phyloP scores from a whole-genome alignment of 75 land plant genomes.

The Sequoia sempervirens region DNA sequence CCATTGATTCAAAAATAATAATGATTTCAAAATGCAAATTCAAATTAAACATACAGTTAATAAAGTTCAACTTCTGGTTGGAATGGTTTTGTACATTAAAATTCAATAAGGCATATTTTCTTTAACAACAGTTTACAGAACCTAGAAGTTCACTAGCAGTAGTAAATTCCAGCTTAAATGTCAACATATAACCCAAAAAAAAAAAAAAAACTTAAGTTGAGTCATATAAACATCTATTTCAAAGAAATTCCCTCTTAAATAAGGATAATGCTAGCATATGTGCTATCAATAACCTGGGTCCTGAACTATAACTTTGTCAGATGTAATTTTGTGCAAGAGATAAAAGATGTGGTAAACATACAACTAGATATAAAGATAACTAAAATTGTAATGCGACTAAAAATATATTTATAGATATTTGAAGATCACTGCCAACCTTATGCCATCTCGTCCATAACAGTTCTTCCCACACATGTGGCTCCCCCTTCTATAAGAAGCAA shows the following conservation, averaged over 20 bases:
- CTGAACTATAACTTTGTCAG: background rate
- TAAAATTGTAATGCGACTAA: background rate
- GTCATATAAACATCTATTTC: background rate
- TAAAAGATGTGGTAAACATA: background rate
- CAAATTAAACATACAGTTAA: background rate
- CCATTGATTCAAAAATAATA: background rate
- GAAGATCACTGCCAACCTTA: conserved; percentile 41
- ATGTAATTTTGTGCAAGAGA: background rate
- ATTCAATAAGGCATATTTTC: background rate
- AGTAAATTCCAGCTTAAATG: background rate
- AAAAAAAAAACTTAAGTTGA: background rate
- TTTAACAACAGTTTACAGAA: background rate
- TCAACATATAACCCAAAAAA: background rate
- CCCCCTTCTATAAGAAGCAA: conserved; percentile 49
- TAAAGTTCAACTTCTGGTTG: too few species aligned
- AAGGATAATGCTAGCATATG: background rate
- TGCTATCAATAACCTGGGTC: background rate
- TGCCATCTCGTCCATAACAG: conserved; percentile 93
- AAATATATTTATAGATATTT: background rate
- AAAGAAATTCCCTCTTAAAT: background rate
- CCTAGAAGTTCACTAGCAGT: background rate
- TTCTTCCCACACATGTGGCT: conserved; percentile 74
- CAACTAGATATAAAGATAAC: background rate
- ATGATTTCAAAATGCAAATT: background rate
- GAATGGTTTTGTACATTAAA: background rate